Percentiles rank a stretch among this genome's conserved stretches.
These are phyloP conservation scores for Passalora sequoiae DNA, from an alignment of 2,329 filamentous ascomycete genomes.

Conservation along the genomic window DNA sequence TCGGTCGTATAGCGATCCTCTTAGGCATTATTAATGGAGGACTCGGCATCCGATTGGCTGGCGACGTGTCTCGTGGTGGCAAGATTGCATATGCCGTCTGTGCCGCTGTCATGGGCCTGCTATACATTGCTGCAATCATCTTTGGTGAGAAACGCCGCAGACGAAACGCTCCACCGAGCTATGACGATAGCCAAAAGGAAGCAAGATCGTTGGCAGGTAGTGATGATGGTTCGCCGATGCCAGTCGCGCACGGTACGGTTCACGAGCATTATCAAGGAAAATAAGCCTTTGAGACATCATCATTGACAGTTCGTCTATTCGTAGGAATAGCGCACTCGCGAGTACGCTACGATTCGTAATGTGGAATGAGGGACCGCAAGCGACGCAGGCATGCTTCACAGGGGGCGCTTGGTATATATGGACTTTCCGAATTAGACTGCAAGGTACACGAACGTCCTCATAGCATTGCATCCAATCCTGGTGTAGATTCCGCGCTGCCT, in stretches of 20 bases:
- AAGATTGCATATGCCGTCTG: constrained; percentile 47
- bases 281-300: neutral
- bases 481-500: too few relatives aligned
- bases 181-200: constrained; percentile 2
- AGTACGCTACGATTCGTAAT: too few relatives aligned
- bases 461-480: too few relatives aligned
- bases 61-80: constrained; percentile 26
- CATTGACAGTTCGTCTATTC: constrained; percentile 1
- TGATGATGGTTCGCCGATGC: neutral
- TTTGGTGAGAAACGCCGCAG: constrained; percentile 27
- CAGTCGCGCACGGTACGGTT: neutral
- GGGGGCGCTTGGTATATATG: too few relatives aligned
- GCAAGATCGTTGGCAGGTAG: neutral
- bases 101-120: constrained; percentile 44
- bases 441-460: too few relatives aligned
- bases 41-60: constrained; percentile 48
- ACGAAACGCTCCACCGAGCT: constrained; percentile 8
- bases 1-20: constrained; percentile 40
- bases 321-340: too few relatives aligned
- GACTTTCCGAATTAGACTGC: too few relatives aligned
- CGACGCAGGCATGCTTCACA: too few relatives aligned
- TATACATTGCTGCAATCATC: constrained; percentile 36
- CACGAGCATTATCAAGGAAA: constrained; percentile 1
- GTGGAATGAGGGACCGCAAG: too few relatives aligned
- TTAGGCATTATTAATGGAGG: constrained; percentile 55